A percentile compares a stretch with the other conserved stretches of the same genome.
Evolutionary conservation across 306 rosid genomes (phyloP).

Genomic region (Spatholobus suberectus): DNA sequence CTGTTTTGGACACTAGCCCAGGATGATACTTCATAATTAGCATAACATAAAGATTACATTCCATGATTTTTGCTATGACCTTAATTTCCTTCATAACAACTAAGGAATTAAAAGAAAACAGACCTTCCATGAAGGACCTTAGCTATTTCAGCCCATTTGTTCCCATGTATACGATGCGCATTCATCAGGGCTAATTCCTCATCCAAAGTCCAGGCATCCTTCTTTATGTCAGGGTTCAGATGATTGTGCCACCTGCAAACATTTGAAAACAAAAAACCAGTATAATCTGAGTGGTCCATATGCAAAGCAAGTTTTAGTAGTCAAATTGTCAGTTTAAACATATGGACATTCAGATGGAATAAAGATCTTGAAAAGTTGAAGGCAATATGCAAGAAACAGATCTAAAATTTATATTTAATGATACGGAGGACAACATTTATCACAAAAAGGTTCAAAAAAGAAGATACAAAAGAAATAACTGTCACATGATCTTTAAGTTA

Average conservation of each 20-base stretch:
- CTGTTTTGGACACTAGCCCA: neutral
- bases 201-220: constrained; percentile 90
- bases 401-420: constrained; percentile 11
- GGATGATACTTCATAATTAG: constrained; percentile 14
- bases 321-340: constrained; percentile 2
- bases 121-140: constrained; percentile 95
- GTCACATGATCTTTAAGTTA: constrained; percentile 18
- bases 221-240: constrained; percentile 93
- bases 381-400: constrained; percentile 16
- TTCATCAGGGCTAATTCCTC: constrained; percentile 91
- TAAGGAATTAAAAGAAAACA: constrained; percentile 39
- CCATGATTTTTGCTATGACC: constrained; percentile 35
- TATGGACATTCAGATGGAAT: neutral
- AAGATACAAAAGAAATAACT: constrained; percentile 12
- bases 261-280: constrained; percentile 32
- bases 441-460: constrained; percentile 5
- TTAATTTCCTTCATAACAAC: constrained; percentile 25
- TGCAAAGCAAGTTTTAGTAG: constrained; percentile 24
- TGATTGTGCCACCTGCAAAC: constrained; percentile 97
- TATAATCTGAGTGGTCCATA: neutral
- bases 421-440: constrained; percentile 9
- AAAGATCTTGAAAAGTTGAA: constrained; percentile 22
- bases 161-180: constrained; percentile 85
- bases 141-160: constrained; percentile 99
- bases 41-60: constrained; percentile 6